Conservation (phyloP, 306 rosid species). For the Trifolium dubium region DNA sequence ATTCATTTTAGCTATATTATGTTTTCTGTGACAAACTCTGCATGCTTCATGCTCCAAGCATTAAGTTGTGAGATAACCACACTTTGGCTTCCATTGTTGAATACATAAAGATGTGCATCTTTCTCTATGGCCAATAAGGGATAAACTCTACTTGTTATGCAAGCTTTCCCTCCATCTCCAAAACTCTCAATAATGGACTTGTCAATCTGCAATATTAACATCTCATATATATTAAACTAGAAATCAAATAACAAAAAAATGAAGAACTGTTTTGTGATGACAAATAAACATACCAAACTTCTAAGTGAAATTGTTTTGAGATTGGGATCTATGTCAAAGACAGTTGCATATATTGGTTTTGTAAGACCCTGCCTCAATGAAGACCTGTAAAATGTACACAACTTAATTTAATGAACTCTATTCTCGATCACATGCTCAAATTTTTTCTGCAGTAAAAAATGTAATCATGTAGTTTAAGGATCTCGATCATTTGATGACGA, state of each 20-base stretch:
- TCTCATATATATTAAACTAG: not conserved
- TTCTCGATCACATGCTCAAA: not conserved
- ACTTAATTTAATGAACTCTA: not conserved
- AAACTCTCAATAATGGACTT: constrained; percentile 20
- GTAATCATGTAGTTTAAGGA: not conserved
- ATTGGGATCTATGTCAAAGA: constrained; percentile 52
- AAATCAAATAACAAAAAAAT: not conserved
- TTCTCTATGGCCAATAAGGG: not conserved
- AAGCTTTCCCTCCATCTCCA: constrained; percentile 30
- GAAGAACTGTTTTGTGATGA: too few species aligned
- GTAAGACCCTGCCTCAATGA: constrained; percentile 56
- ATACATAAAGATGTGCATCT: constrained; percentile 22
- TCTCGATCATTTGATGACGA: not conserved
- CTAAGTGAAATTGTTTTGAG: constrained; percentile 58
- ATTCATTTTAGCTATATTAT: not conserved
- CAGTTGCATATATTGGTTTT: constrained; percentile 62
- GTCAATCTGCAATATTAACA: constrained; percentile 6
- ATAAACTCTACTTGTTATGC: constrained; percentile 30
- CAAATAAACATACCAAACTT: constrained; percentile 65
- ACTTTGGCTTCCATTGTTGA: constrained; percentile 8
- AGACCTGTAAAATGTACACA: constrained; percentile 52
- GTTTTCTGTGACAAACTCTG: not conserved
- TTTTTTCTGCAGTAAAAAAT: not conserved
- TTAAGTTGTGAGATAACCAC: not conserved
- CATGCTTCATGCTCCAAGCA: constrained; percentile 29